These are phyloP conservation scores for Neofusicoccum kwambonambiense DNA, from an alignment of 2,329 filamentous ascomycete genomes.

Conservation along the genomic window DNA sequence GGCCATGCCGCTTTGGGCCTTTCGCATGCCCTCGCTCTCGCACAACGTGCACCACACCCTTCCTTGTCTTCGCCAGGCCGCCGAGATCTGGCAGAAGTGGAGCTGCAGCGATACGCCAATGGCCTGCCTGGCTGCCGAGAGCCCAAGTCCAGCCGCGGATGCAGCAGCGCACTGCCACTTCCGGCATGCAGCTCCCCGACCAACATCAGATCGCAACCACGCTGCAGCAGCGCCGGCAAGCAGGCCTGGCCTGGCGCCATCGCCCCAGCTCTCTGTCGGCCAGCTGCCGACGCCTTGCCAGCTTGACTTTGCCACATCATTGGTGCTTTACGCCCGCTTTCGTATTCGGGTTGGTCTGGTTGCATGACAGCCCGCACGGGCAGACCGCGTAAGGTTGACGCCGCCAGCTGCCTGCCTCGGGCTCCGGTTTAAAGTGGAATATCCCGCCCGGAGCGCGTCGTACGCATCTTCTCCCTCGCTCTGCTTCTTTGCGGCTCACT, in stretches of 20 bases:
- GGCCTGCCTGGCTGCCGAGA: too few species aligned
- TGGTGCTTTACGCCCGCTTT: not conserved
- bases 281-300: not conserved
- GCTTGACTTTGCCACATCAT: not conserved
- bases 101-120: too few species aligned
- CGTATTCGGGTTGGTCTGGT: not conserved
- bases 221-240: not conserved
- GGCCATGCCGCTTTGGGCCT: too few species aligned
- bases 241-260: not conserved
- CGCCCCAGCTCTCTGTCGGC: not conserved
- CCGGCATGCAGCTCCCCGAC: not conserved
- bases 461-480: not conserved
- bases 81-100: too few species aligned
- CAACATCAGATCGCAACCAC: not conserved
- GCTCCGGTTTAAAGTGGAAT: not conserved
- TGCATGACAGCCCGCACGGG: too few species aligned
- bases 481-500: not conserved
- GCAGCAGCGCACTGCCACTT: too few species aligned
- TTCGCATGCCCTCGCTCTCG: too few species aligned
- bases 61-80: too few species aligned
- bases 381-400: not conserved
- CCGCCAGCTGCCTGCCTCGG: not conserved
- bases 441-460: not conserved
- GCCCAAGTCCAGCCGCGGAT: too few species aligned
- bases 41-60: too few species aligned